phyloP scores from a whole-genome alignment of 768 basidiomycete species.

The Pleurotus giganteus region DNA sequence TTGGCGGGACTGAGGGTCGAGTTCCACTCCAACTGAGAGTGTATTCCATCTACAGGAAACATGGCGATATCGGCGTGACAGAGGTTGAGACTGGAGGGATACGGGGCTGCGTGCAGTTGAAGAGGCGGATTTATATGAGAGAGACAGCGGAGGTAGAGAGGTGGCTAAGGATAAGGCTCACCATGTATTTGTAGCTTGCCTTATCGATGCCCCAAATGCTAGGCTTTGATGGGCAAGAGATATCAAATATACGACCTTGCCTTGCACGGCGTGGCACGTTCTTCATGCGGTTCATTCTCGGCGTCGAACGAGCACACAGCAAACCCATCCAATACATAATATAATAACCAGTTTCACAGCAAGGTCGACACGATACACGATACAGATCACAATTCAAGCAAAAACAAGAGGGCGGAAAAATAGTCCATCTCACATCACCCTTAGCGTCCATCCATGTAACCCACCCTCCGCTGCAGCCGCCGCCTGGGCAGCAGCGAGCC shows the following conservation, averaged over 20 bases:
- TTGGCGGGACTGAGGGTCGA: constrained; percentile 74
- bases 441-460: constrained; percentile 75
- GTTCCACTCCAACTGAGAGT: constrained; percentile 92
- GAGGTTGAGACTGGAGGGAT: constrained; percentile 2
- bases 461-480: constrained; percentile 62
- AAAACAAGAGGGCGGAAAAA: constrained; percentile 23
- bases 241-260: neutral
- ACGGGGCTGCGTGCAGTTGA: neutral
- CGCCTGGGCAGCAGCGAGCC: constrained; percentile 76
- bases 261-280: neutral
- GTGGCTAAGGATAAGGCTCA: constrained; percentile 7
- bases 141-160: constrained; percentile 11
- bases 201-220: constrained; percentile 10
- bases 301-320: neutral
- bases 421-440: constrained; percentile 58
- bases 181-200: constrained; percentile 10
- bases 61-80: constrained; percentile 28
- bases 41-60: constrained; percentile 58
- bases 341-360: constrained; percentile 12
- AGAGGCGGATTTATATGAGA: constrained; percentile 1
- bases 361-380: constrained; percentile 8
- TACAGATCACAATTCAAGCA: constrained; percentile 14
- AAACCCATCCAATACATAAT: neutral
- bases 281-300: neutral
- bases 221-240: constrained; percentile 8